phyloP scores from a whole-genome alignment of 169 alveolate species.

The Besnoitia besnoiti region DNA sequence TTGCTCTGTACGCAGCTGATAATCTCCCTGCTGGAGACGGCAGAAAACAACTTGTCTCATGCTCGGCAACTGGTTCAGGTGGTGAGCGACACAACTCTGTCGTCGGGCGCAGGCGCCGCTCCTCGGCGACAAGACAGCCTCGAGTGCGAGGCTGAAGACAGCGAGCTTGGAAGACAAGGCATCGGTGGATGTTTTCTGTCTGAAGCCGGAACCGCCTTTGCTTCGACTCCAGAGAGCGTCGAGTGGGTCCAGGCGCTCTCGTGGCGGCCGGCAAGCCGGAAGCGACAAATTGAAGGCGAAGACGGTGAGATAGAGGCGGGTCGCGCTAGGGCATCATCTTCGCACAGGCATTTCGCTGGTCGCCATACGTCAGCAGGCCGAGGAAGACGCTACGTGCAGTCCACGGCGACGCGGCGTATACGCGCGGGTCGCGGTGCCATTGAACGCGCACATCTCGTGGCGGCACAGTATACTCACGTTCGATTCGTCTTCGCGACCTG shows the following conservation, averaged over 20 bases:
- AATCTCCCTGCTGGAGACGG: slow-evolving; percentile 57
- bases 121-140: not conserved
- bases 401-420: no score
- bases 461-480: no score
- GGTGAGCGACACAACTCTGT: slow-evolving; percentile 48
- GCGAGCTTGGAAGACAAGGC: not conserved
- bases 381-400: no score
- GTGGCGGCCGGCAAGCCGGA: slow-evolving; percentile 32
- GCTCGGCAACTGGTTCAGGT: slow-evolving; percentile 61
- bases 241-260: not conserved
- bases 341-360: no score
- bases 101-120: not conserved
- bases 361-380: no score
- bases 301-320: not conserved
- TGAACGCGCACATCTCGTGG: no score
- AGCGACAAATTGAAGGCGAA: slow-evolving; percentile 14
- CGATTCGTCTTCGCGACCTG: no score
- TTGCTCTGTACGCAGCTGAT: slow-evolving; percentile 42
- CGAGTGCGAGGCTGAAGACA: not conserved
- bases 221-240: not conserved
- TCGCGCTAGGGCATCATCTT: no score
- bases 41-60: slow-evolving; percentile 48
- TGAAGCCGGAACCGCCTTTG: not conserved
- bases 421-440: no score
- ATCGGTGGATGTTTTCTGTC: not conserved